Conservation (phyloP, 2,329 filamentous ascomycete genomes). For the Phyllosticta citribraziliensis region DNA sequence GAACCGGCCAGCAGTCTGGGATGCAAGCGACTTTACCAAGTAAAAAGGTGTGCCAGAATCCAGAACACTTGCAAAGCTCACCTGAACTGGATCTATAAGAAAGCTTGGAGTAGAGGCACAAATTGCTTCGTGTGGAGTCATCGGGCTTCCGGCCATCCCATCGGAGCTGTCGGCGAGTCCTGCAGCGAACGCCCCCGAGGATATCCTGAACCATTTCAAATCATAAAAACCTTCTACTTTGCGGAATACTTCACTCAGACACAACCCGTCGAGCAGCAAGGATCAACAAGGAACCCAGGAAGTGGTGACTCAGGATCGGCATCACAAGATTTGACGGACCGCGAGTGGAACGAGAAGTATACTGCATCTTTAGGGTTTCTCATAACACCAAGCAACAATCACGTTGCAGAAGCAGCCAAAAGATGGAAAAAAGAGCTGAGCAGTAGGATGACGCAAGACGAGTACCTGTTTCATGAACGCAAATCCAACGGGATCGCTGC, state of each 20-base stretch:
- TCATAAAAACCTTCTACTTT: conserved; percentile 7
- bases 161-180: background rate
- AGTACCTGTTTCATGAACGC: background rate
- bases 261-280: background rate
- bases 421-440: no score
- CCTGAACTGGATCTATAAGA: background rate
- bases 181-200: no score
- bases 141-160: background rate
- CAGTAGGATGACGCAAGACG: no score
- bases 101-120: background rate
- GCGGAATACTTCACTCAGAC: background rate
- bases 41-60: background rate
- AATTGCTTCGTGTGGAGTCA: background rate
- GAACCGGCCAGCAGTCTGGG: no score
- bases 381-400: no score
- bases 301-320: no score
- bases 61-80: background rate
- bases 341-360: no score
- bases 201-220: background rate
- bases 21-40: no score
- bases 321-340: no score
- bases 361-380: no score
- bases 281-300: background rate
- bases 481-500: background rate
- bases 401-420: no score